Percentiles rank a stretch among this genome's conserved stretches.
Evolutionary conservation across 1,284 basidiomycete species (phyloP).

Genomic region (Leucoagaricus sp.): DNA sequence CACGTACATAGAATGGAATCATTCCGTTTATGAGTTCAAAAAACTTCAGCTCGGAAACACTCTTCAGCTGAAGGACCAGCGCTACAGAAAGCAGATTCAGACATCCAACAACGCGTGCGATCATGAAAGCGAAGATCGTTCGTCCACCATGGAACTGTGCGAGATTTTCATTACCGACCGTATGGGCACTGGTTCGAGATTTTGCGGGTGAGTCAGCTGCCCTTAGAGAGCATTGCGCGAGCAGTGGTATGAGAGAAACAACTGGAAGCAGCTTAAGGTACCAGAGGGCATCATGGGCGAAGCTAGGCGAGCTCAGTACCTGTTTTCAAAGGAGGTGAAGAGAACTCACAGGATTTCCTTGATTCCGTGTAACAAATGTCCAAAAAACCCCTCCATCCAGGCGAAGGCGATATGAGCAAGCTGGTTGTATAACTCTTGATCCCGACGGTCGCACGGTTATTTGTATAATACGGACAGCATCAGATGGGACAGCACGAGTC

Average conservation of each 20-base stretch:
- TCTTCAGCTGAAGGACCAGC: conserved; percentile 31
- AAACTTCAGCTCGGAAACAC: conserved; percentile 5
- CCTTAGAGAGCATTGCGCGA: background rate
- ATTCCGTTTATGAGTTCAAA: background rate
- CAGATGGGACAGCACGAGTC: too few species aligned
- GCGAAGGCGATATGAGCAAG: too few species aligned
- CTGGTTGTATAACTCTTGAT: too few species aligned
- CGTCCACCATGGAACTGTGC: conserved; percentile 24
- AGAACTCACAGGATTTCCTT: background rate
- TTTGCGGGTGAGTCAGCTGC: background rate
- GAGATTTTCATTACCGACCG: conserved; percentile 3
- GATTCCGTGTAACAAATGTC: background rate
- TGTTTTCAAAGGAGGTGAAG: background rate
- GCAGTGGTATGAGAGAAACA: background rate
- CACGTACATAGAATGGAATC: conserved; percentile 5
- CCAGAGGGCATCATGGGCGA: background rate
- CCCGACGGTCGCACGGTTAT: too few species aligned
- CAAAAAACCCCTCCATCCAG: conserved; percentile 5
- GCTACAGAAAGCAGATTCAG: conserved; percentile 38
- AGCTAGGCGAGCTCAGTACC: background rate
- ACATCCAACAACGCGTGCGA: conserved; percentile 37
- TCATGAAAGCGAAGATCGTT: conserved; percentile 30
- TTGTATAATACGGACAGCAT: too few species aligned
- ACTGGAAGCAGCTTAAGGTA: conserved; percentile 1
- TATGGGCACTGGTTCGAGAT: background rate